Conservation (phyloP, 495 filamentous ascomycete genomes). For the Collariella sp. region DNA sequence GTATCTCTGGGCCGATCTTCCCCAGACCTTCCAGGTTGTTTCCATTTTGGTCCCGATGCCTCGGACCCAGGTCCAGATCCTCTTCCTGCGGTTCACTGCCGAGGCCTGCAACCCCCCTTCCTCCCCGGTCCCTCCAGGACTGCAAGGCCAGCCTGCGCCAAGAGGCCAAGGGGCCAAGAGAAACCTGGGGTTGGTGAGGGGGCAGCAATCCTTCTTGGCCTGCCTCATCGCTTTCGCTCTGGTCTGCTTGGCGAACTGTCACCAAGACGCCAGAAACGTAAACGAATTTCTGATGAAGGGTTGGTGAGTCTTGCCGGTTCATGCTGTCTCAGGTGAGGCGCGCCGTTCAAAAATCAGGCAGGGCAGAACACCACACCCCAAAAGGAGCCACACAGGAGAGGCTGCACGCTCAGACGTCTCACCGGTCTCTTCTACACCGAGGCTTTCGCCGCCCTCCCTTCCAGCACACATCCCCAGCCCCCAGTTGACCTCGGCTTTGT, state of each 20-base stretch:
- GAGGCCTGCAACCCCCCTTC: background rate
- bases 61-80: background rate
- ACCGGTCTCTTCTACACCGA: background rate
- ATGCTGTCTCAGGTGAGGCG: too few species aligned
- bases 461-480: too few species aligned
- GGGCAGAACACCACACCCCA: background rate
- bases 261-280: background rate
- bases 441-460: conserved; percentile 1
- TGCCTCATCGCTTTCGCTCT: background rate
- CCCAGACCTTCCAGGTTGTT: too few species aligned
- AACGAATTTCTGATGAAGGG: background rate
- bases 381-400: background rate
- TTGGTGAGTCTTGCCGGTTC: too few species aligned
- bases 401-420: background rate
- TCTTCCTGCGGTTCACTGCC: background rate
- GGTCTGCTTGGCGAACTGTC: background rate
- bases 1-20: too few species aligned
- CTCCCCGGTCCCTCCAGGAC: background rate
- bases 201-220: background rate
- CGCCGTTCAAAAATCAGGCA: too few species aligned
- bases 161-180: too few species aligned
- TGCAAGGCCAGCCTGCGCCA: background rate
- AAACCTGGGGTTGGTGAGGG: background rate
- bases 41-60: background rate
- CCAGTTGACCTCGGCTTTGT: conserved; percentile 5